phyloP scores from a whole-genome alignment of 2,329 filamentous ascomycete genomes.

The Aplosporella prunicola region DNA sequence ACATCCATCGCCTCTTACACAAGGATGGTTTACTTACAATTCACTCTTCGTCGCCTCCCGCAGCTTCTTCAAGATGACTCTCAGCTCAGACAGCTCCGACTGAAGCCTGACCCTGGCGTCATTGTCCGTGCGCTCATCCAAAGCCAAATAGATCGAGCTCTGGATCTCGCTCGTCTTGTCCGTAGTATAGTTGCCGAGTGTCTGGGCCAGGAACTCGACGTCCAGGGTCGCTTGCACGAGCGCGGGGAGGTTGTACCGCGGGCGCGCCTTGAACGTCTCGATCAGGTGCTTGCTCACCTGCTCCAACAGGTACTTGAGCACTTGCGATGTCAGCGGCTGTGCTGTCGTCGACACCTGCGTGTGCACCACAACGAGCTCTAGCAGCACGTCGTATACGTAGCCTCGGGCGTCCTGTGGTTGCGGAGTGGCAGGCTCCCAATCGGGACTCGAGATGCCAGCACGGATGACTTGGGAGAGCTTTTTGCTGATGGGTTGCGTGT shows the following conservation, averaged over 20 bases:
- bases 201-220: conserved; percentile 94
- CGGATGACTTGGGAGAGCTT: conserved; percentile 45
- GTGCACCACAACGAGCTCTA: conserved; percentile 82
- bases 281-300: conserved; percentile 72
- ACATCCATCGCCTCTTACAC: neutral
- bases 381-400: conserved; percentile 81
- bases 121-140: conserved; percentile 83
- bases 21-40: conserved; percentile 17
- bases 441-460: conserved; percentile 58
- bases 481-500: conserved; percentile 68
- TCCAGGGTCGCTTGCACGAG: conserved; percentile 97
- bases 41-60: conserved; percentile 28
- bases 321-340: conserved; percentile 63
- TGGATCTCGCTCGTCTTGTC: conserved; percentile 73
- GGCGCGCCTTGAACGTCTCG: conserved; percentile 58
- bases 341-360: conserved; percentile 56
- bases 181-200: conserved; percentile 79
- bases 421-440: conserved; percentile 56
- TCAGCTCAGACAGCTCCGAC: conserved; percentile 81
- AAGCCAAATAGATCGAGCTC: conserved; percentile 81
- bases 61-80: conserved; percentile 65
- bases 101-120: conserved; percentile 72
- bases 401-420: conserved; percentile 66
- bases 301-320: conserved; percentile 81
- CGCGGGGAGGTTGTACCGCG: conserved; percentile 63